These are phyloP conservation scores for Piper longum DNA, from an alignment of 164 flowering plant genomes.

Conservation along the genomic window DNA sequence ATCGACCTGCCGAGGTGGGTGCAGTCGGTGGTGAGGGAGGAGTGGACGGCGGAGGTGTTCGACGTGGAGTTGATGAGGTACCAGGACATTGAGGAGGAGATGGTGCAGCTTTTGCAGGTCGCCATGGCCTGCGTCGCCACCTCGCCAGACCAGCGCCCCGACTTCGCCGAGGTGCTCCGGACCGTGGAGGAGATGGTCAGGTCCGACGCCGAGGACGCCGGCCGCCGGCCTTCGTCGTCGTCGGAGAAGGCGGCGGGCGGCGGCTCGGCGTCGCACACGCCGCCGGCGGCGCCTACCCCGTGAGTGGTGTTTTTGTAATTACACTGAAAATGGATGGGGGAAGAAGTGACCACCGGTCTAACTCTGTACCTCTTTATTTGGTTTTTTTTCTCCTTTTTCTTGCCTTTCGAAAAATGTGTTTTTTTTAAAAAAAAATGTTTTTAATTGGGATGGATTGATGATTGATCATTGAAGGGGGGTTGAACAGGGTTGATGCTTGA, in stretches of 20 bases:
- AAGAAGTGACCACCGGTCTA: too few relatives aligned
- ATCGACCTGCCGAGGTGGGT: slow-evolving; percentile 43
- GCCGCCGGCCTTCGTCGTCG: slow-evolving; percentile 41
- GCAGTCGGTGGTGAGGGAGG: too few relatives aligned
- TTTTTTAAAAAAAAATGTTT: too few relatives aligned
- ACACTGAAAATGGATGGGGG: too few relatives aligned
- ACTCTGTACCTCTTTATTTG: too few relatives aligned
- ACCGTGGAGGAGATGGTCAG: slow-evolving; percentile 78
- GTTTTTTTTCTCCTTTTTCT: too few relatives aligned
- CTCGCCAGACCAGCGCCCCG: slow-evolving; percentile 78
- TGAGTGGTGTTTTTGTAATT: slow-evolving; percentile 3
- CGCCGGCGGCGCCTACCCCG: slow-evolving; percentile 36
- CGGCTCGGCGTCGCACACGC: slow-evolving; percentile 56
- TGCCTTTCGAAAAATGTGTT: too few relatives aligned
- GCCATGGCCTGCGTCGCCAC: slow-evolving; percentile 84
- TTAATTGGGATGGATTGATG: too few relatives aligned
- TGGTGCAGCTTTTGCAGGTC: slow-evolving; percentile 80
- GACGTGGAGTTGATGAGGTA: slow-evolving; percentile 30
- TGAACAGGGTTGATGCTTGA: too few relatives aligned
- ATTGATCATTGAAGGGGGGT: too few relatives aligned
- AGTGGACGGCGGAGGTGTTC: too few relatives aligned
- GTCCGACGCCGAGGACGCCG: slow-evolving; percentile 58
- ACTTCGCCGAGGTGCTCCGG: slow-evolving; percentile 55
- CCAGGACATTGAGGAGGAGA: slow-evolving; percentile 94
- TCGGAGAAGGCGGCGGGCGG: slow-evolving; percentile 20